These are phyloP conservation scores for Irpex sp. DNA, from an alignment of 1,284 basidiomycete species.

Conservation along the genomic window DNA sequence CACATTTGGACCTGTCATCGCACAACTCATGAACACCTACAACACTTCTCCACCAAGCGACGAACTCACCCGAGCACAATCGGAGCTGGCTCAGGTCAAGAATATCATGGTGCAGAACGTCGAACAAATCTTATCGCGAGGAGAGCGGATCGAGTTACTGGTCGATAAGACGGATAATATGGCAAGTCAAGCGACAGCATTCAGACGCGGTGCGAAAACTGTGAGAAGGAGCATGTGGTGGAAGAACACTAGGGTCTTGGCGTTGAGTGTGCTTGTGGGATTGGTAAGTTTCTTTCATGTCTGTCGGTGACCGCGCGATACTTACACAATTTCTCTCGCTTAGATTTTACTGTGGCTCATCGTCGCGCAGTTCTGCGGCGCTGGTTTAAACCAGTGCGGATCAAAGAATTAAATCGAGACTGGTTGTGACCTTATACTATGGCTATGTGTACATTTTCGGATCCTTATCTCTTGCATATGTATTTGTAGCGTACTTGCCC, in stretches of 20 bases:
- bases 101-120: constrained; percentile 98
- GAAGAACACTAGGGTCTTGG: constrained; percentile 82
- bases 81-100: constrained; percentile 90
- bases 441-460: not conserved
- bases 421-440: not conserved
- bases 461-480: not conserved
- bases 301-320: constrained; percentile 6
- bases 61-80: constrained; percentile 86
- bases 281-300: constrained; percentile 52
- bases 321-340: constrained; percentile 9
- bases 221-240: constrained; percentile 96
- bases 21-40: constrained; percentile 79
- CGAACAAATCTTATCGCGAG: constrained; percentile 90
- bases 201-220: constrained; percentile 84
- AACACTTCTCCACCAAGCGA: constrained; percentile 90
- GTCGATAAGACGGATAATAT: constrained; percentile 98
- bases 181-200: constrained; percentile 94
- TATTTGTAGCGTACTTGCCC: not conserved
- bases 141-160: constrained; percentile 93
- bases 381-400: constrained; percentile 64
- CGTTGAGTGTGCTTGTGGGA: constrained; percentile 68
- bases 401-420: constrained; percentile 22
- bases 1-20: constrained; percentile 62
- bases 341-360: constrained; percentile 79
- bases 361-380: constrained; percentile 85